Percentiles rank a stretch among this genome's conserved stretches.
Evolutionary conservation across 306 rosid species (phyloP).

Genomic region (Gynostemma pentaphyllum): DNA sequence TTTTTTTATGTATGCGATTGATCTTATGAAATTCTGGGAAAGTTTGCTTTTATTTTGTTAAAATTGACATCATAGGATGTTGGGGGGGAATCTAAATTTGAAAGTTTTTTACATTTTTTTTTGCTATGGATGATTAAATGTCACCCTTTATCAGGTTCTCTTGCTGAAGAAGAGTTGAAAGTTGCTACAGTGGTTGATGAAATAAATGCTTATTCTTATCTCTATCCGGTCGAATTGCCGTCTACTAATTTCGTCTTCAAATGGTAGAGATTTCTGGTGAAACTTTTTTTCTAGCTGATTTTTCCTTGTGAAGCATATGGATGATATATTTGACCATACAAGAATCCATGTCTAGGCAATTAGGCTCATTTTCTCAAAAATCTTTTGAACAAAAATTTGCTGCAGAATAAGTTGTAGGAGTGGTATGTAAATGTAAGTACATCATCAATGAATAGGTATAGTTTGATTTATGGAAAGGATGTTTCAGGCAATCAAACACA

Average conservation of each 20-base stretch:
- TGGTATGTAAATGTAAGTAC: no score
- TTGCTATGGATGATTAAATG: not conserved
- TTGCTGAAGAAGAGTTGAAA: constrained; percentile 58
- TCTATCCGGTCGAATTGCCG: constrained; percentile 63
- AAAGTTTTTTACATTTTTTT: not conserved
- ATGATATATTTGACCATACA: not conserved
- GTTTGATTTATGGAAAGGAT: not conserved
- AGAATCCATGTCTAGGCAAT: not conserved
- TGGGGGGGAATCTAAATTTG: no score
- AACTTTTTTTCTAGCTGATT: not conserved
- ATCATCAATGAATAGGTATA: not conserved
- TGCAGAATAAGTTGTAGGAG: not conserved
- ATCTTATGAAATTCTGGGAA: no score
- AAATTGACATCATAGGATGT: no score
- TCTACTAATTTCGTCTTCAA: constrained; percentile 57
- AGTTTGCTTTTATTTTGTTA: no score
- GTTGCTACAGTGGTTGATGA: constrained; percentile 58
- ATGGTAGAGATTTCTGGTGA: constrained; percentile 39
- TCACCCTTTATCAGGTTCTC: constrained; percentile 37
- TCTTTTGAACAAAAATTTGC: not conserved
- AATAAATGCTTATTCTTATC: constrained; percentile 68
- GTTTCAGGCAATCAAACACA: not conserved
- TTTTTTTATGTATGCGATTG: not conserved
- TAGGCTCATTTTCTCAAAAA: not conserved
- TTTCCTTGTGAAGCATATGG: no score